These are phyloP conservation scores for Geotrichum siamense DNA, from an alignment of 1,139 yeast genomes.

Conservation along the genomic window DNA sequence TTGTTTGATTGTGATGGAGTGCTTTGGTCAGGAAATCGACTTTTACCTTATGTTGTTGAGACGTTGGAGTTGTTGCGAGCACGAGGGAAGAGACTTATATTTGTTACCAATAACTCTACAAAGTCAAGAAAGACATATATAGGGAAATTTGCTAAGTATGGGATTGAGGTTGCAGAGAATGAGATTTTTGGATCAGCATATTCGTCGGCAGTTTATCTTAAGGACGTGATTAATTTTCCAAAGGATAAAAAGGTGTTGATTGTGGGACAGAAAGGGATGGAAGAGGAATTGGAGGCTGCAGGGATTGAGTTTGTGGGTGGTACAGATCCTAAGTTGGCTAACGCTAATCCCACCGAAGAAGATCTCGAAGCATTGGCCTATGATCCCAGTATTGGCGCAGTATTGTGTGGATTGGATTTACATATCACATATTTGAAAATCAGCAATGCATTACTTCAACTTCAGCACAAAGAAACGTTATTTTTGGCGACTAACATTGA, in stretches of 20 bases:
- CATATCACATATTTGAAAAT: constrained; percentile 73
- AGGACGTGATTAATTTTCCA: constrained; percentile 65
- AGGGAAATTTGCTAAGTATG: constrained; percentile 66
- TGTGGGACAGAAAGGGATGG: constrained; percentile 76
- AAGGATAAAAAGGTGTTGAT: constrained; percentile 75
- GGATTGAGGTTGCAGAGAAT: constrained; percentile 55
- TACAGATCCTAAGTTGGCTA: constrained; percentile 39
- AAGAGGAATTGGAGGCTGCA: constrained; percentile 56
- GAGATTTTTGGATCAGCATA: constrained; percentile 89
- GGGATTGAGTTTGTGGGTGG: constrained; percentile 77
- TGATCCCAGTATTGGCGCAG: constrained; percentile 76
- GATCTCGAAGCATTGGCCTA: constrained; percentile 37
- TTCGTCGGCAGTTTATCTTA: constrained; percentile 82
- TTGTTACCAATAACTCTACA: constrained; percentile 93
- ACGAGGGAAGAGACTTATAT: constrained; percentile 58
- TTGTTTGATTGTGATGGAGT: constrained; percentile 93
- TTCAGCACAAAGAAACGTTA: constrained; percentile 57
- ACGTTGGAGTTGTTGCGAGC: constrained; percentile 51
- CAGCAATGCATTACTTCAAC: constrained; percentile 74
- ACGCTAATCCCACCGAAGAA: constrained; percentile 27
- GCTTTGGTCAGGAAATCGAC: constrained; percentile 72
- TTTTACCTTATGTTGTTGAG: constrained; percentile 66
- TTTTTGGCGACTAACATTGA: constrained; percentile 95
- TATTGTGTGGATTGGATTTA: constrained; percentile 78
- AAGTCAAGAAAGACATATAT: constrained; percentile 76